Percentiles rank a stretch among this genome's conserved stretches.
Conservation (phyloP, 2,329 filamentous ascomycete genomes). For the Aspergillus sp. region DNA sequence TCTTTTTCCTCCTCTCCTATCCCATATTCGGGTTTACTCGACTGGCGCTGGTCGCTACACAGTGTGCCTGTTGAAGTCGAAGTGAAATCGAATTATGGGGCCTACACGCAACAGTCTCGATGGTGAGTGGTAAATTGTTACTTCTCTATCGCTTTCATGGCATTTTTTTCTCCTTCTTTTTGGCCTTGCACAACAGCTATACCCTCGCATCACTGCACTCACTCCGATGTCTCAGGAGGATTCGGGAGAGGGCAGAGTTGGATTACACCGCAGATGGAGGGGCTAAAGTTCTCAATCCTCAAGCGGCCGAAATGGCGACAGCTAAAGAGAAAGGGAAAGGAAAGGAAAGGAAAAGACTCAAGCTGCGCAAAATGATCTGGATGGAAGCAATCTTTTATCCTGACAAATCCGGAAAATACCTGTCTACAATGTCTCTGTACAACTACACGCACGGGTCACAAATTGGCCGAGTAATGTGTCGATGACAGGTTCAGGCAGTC, state of each 20-base stretch:
- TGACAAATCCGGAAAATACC: no score
- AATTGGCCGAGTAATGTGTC: no score
- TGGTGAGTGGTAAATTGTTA: constrained; percentile 26
- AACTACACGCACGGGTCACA: no score
- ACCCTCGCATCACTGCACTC: background rate
- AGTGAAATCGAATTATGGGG: constrained; percentile 22
- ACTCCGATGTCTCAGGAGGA: background rate
- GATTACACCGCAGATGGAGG: no score
- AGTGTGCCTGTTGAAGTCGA: background rate
- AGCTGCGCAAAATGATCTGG: no score
- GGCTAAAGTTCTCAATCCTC: background rate
- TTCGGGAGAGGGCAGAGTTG: no score
- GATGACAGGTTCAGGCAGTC: no score
- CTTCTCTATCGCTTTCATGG: constrained; percentile 7
- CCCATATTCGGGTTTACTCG: constrained; percentile 6
- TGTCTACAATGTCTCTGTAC: no score
- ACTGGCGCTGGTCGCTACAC: constrained; percentile 14
- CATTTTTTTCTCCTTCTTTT: constrained; percentile 8
- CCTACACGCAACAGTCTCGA: constrained; percentile 27
- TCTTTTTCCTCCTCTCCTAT: constrained; percentile 8
- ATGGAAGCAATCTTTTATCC: no score
- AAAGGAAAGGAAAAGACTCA: no score
- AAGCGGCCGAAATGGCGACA: background rate
- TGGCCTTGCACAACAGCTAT: no score
- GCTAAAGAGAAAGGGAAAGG: no score